Base-by-base conservation (phyloP, 805 yeast species). In the Hanseniaspora opuntiae region DNA sequence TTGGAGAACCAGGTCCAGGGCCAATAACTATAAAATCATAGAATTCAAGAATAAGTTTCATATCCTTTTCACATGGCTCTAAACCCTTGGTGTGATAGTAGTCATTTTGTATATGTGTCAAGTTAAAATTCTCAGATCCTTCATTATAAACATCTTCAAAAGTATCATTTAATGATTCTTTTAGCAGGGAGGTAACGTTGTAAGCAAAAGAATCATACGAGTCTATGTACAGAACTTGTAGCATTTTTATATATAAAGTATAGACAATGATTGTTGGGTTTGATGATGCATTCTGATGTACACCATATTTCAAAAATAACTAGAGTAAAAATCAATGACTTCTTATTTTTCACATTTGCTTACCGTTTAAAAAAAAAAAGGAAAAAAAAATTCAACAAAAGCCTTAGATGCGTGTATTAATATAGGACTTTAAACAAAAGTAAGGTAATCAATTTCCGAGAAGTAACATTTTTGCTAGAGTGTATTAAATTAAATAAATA, bases 1-100 rank as follows among this genome's bases (percentile, higher is more conserved):
- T 59, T 0, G 98, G 98, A 59, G 85, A 79, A 0, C 99, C 99
- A 0, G 99, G 99, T 0, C 99, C 99, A 0, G 99, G 99, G 0
- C 98, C 98, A 9, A 93, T 74, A 0, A 93, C 79, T 3, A 93
- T 72, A 35, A 87, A 87, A 55, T 84, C 86, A 58, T 86, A 80
- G 70, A 62, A 0, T 73, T 70, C 19, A 86, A 62, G 55, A 74
- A 71, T 1, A 61, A 55, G 6, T 60, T n/a, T 20, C 17, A 32
- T 33, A 7, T 8, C 24, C 1, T 44, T 35, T 17, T 39, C 64
- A 56, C 11, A 47, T 67, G 58, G 56, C 0, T 67, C 52, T 8
- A 65, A 63, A 22, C 76, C 68, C 0, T 81, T 68, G 37, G 10
- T 17, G 32, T 22, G n/a, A 16, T 39, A 32, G 10, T 33, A 48